Conservation (phyloP, 2,329 filamentous ascomycete species). For the Colletotrichum sansevieriae region DNA sequence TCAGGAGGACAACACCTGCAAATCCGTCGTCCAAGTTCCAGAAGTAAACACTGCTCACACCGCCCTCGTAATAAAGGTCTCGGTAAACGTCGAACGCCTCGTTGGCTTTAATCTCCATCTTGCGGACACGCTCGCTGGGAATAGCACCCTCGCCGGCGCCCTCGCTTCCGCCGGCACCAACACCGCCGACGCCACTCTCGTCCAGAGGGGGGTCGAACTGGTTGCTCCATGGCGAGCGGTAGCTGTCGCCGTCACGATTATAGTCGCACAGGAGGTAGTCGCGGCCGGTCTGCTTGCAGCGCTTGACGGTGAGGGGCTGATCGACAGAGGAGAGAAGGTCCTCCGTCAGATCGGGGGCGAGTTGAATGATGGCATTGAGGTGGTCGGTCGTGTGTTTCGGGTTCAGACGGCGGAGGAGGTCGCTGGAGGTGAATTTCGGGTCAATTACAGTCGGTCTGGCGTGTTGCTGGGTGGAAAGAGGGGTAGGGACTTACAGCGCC, state of each 20-base stretch:
- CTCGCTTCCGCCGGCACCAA: conserved; percentile 66
- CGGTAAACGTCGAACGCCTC: conserved; percentile 97
- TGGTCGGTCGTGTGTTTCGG: conserved; percentile 91
- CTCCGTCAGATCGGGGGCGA: conserved; percentile 93
- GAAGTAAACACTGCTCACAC: conserved; percentile 95
- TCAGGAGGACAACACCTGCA: conserved; percentile 93
- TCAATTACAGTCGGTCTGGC: conserved; percentile 27
- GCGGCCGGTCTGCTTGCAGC: conserved; percentile 88
- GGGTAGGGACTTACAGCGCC: conserved; percentile 71
- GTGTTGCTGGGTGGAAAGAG: conserved; percentile 10
- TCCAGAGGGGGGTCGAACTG: conserved; percentile 94
- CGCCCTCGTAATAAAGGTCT: conserved; percentile 97
- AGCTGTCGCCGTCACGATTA: conserved; percentile 98
- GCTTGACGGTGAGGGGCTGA: conserved; percentile 88
- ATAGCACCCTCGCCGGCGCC: conserved; percentile 83
- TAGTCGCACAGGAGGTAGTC: conserved; percentile 99
- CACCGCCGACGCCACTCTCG: conserved; percentile 65
- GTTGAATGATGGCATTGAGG: conserved; percentile 87
- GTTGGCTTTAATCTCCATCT: conserved; percentile 94
- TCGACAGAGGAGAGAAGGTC: conserved; percentile 98
- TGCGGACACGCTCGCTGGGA: conserved; percentile 89
- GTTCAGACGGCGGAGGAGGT: conserved; percentile 97
- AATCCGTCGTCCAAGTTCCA: conserved; percentile 99
- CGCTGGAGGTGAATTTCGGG: conserved; percentile 66
- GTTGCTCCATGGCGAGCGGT: conserved; percentile 99